phyloP scores from a whole-genome alignment of 2,329 filamentous ascomycete genomes.

The Arachnomyces sp. region DNA sequence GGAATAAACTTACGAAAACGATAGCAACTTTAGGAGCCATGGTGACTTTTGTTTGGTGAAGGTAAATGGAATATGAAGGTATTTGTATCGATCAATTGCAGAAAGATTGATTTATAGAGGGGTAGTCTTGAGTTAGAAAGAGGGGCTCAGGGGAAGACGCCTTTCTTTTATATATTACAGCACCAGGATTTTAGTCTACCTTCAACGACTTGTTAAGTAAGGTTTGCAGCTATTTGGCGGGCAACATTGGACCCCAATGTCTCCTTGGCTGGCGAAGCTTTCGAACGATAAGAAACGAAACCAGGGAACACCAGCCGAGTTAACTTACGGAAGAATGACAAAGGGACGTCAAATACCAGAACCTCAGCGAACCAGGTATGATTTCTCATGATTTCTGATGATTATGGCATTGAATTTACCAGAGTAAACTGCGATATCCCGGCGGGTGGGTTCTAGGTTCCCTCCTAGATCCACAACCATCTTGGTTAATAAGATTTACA shows the following conservation, averaged over 20 bases:
- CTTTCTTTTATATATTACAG: not conserved
- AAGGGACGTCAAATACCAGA: slow-evolving; percentile 13
- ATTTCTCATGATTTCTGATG: slow-evolving; percentile 11
- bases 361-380: not conserved
- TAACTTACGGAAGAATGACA: slow-evolving; percentile 29
- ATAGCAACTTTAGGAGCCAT: slow-evolving; percentile 93
- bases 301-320: slow-evolving; percentile 13
- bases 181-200: no score
- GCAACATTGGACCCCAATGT: no score
- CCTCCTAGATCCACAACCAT: no score
- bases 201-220: no score
- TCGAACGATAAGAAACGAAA: not conserved
- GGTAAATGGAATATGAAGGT: slow-evolving; percentile 1
- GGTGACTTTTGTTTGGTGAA: slow-evolving; percentile 26
- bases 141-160: slow-evolving; percentile 1
- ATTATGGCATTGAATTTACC: no score
- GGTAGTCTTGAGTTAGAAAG: slow-evolving; percentile 1
- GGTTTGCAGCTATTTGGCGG: no score
- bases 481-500: no score
- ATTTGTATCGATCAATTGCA: not conserved
- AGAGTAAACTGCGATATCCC: no score
- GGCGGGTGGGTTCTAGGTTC: no score
- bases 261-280: no score
- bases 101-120: no score
- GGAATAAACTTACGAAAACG: slow-evolving; percentile 61